Base-by-base conservation (phyloP, 805 yeast species). In the Teunomyces funiuensis region DNA sequence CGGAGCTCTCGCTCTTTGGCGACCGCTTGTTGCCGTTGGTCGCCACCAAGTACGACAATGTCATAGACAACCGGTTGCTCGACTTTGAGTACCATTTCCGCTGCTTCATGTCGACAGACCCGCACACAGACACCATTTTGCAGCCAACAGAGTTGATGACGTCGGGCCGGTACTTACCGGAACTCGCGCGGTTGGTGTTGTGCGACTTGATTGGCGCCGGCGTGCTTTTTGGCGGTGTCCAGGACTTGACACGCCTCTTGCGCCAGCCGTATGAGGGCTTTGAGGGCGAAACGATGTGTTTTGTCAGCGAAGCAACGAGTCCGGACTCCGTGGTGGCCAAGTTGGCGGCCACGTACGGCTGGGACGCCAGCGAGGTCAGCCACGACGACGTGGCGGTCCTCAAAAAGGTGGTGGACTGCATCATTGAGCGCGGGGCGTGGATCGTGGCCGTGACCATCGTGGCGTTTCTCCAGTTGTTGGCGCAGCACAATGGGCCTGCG, bases 1-100 rank as follows among this genome's bases (percentile, higher is more conserved):
- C 76, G n/a, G 85, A 80, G 48, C 52, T 78, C 22, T 77, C 83
- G 2, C 69, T 77, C 37, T 79, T 79, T 55, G 84, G 83, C 3
- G 49, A 44, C 33, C 57, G 63, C 4, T 48, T 66, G 46, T 46
- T 73, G 14, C 49, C 53, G 8, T 49, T 46, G 3, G 49, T 62
- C 16, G 54, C 72, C 7, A 73, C 68, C 13, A 63, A 60, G 40
- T 71, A 64, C 50, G 79, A 74, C 50, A 37, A 49, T n/a, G 47
- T 58, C 30, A 60, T 76, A 11, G 73, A 71, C 44, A 43, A 57
- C 6, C 56, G 71, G 17, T 60, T 63, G 40, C 46, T 55, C 31
- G 37, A 39, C 41, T 46, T 44, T 14, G 36, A 41, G 9, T 50
- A 45, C 36, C 16, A 45, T 41, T 60, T 58, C 50, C 48, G 55